Evolutionary conservation across 1,284 basidiomycete genomes (phyloP), one percentile per base, ranked within the genome.

Genomic region (Melampsora abietis-canadensis): DNA sequence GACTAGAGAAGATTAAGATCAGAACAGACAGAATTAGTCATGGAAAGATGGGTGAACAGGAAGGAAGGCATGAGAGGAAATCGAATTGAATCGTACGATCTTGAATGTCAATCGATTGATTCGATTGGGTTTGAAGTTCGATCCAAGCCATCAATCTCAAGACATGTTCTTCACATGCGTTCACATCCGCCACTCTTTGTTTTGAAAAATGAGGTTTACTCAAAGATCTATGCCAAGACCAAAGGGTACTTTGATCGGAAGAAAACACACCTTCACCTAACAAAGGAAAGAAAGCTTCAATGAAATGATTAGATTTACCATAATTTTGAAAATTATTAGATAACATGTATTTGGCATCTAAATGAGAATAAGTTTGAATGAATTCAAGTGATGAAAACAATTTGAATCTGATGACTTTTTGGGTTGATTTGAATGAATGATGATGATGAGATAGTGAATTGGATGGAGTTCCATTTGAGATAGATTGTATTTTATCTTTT

Each of bases 191-290:
- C 63, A 88, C 86, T 24, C 88, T 85, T 76, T 90, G 88, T 34
- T 87, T 85, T 4, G 88, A 85, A 78, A 90, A 90, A 82, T 89
- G 90, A 0, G 89, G 89, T 3, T 89, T 86, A 4, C 89, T 87
- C 63, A 86, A 86, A 19, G 84, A 82, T 34, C 89, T 87, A 78
- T 89, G 88, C 87, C 89, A 77, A 34, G 70, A 48, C 70, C 70
- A 73, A n/a, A 65, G 47, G 1, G 44, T 19, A 17, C 34, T 30
- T 62, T 63, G 66, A 31, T 64, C 40, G n/a, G 34, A 40, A 37
- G 27, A 54, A 59, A 73, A 68, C 37, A 63, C 34, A 34, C 51
- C 64, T 31, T 68, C 46, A 21, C 66, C 63, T 12, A 69, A 31
- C 8, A 73, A 51, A 40, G 46, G 37, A n/a, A 34, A 21, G n/a